Evolutionary conservation across 345 rosid genomes (phyloP).

Genomic region (Citrus glauca): DNA sequence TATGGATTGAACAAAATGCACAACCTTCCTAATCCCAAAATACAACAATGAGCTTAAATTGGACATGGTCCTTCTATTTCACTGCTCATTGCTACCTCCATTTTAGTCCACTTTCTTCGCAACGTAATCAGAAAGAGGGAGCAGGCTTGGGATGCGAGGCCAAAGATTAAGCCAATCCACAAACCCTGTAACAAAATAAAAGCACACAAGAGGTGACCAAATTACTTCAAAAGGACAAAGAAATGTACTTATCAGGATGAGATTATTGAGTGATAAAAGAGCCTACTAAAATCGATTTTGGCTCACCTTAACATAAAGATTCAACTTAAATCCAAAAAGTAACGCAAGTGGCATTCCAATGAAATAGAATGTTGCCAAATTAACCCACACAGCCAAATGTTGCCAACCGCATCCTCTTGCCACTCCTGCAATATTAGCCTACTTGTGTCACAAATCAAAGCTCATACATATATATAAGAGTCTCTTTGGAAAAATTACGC

Average conservation of each 20-base stretch:
- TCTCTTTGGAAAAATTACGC: not conserved
- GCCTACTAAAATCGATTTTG: not conserved
- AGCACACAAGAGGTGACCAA: not conserved
- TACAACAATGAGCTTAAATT: too few species aligned
- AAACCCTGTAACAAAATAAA: not conserved
- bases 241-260: too few species aligned
- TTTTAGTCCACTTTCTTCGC: not conserved
- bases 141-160: not conserved
- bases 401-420: conserved; percentile 87
- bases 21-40: too few species aligned
- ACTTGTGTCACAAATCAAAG: not conserved
- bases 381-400: conserved; percentile 44
- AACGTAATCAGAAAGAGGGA: not conserved
- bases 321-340: conserved; percentile 52
- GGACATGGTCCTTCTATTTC: too few species aligned
- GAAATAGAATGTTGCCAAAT: conserved; percentile 47
- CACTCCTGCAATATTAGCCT: conserved; percentile 36
- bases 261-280: too few species aligned
- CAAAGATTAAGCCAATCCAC: not conserved
- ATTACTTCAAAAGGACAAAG: not conserved
- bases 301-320: conserved; percentile 46
- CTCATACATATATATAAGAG: not conserved
- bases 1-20: too few species aligned
- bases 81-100: not conserved
- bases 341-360: conserved; percentile 49